Evolutionary conservation across 768 basidiomycete genomes (phyloP), one percentile per base, ranked within the genome.

Genomic region (Suillus lakei): DNA sequence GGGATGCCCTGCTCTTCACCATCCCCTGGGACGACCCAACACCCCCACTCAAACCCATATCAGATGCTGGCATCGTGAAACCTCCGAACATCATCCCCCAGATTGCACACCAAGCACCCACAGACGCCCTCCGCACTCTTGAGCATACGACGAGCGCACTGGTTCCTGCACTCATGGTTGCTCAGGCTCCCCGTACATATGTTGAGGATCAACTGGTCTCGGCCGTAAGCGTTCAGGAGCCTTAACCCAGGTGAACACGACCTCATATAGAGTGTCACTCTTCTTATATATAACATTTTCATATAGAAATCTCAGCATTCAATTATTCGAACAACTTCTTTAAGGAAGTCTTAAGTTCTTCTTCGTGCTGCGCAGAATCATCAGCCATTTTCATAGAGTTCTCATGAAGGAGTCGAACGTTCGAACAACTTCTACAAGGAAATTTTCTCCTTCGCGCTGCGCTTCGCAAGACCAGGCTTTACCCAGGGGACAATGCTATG

Each of bases 1-100:
- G 97, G 97, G 97, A 99, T 76, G 93, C 97, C 0, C 97, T 98
- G 0, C 84, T 99, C 48, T 93, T 98, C 75, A 95, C 93, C 2
- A 79, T 98, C 1, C 79, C 89, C 5, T 94, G 90, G 86, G 84
- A 86, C 34, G 94, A 95, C 66, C 81, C 86, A 18, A 81, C 83
- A 34, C 75, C 91, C 10, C 90, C 92, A 4, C 83, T 82, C 16
- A 82, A 88, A 9, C 85, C 86, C 18, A 91, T 99, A 28, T 98
- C 92, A 90, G 83, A 88, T 18, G 90, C 85, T 64, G 94, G 93
- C 4, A 82, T 81, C 64, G 83, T 97, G 67, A 96, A 93, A 76
- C 91, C 93, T 7, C 95, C 96, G 1, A 98, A 95, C 70, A 88
- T 88, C 2, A 95, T 93, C 23, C 93, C 91, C 10, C 85, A 87